Conservation (phyloP, 2,329 filamentous ascomycete species). For the Hymenoscyphus fructigenus region DNA sequence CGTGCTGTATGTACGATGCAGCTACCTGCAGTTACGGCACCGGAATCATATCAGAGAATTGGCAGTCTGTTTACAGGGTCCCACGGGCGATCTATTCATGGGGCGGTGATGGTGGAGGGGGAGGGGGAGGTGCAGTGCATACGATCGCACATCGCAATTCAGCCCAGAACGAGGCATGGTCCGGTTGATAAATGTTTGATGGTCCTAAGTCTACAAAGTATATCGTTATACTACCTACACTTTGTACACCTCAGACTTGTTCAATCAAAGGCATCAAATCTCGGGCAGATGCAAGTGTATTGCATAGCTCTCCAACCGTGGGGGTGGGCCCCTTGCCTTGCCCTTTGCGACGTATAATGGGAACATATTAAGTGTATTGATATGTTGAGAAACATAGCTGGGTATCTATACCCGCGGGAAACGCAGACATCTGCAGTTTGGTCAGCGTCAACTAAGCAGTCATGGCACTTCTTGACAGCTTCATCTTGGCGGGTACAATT, state of each 20-base stretch:
- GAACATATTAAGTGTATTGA: too few species aligned
- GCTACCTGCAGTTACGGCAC: background rate
- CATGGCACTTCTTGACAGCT: background rate
- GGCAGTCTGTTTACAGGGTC: background rate
- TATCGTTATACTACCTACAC: background rate
- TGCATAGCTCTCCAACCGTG: background rate
- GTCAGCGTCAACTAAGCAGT: too few species aligned
- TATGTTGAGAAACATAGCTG: too few species aligned
- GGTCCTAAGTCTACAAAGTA: background rate
- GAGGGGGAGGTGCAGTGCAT: background rate
- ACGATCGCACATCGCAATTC: background rate
- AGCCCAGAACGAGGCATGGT: background rate
- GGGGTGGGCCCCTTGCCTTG: background rate
- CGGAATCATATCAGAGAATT: background rate
- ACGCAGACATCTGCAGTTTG: too few species aligned
- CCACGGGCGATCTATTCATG: background rate
- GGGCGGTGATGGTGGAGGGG: background rate
- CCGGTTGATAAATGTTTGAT: background rate
- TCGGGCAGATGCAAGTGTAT: background rate
- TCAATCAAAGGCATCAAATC: background rate
- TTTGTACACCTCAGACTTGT: background rate
- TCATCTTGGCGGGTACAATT: background rate
- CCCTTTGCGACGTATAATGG: background rate
- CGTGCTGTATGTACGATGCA: background rate
- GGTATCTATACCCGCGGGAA: too few species aligned